phyloP scores from a whole-genome alignment of 306 rosid genomes.

The Cucumis hystrix region DNA sequence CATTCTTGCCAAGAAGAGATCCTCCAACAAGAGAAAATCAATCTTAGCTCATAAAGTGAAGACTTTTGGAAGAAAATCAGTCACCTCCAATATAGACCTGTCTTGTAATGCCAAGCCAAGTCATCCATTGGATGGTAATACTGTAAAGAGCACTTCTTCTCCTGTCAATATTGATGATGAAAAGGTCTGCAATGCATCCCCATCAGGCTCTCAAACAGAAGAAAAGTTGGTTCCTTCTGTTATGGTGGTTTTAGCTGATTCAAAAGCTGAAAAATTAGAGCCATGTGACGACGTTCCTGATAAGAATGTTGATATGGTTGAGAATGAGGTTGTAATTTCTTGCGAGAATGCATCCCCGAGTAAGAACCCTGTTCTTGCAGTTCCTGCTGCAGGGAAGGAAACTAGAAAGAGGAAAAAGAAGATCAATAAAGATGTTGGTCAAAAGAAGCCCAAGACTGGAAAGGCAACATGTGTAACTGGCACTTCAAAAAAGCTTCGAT shows the following conservation, averaged over 20 bases:
- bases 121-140: constrained; percentile 34
- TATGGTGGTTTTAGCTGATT: constrained; percentile 32
- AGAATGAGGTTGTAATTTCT: constrained; percentile 35
- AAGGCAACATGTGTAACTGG: constrained; percentile 37
- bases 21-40: constrained; percentile 69
- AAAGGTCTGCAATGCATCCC: constrained; percentile 28
- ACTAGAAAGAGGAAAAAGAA: constrained; percentile 54
- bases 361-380: constrained; percentile 57
- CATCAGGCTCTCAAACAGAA: constrained; percentile 25
- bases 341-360: constrained; percentile 27
- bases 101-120: constrained; percentile 34
- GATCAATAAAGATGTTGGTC: constrained; percentile 25
- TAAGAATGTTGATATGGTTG: constrained; percentile 27
- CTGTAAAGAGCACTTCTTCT: constrained; percentile 39
- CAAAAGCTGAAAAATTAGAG: constrained; percentile 36
- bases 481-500: constrained; percentile 29
- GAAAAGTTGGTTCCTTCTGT: constrained; percentile 30
- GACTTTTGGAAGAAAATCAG: constrained; percentile 27
- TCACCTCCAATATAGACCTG: constrained; percentile 32
- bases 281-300: constrained; percentile 31
- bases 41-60: constrained; percentile 34
- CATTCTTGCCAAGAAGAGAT: constrained; percentile 68
- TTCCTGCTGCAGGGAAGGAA: constrained; percentile 35
- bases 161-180: constrained; percentile 35
- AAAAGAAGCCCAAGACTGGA: constrained; percentile 56